Evolutionary conservation across 345 rosid species (phyloP).

Genomic region (Camelina laxa): DNA sequence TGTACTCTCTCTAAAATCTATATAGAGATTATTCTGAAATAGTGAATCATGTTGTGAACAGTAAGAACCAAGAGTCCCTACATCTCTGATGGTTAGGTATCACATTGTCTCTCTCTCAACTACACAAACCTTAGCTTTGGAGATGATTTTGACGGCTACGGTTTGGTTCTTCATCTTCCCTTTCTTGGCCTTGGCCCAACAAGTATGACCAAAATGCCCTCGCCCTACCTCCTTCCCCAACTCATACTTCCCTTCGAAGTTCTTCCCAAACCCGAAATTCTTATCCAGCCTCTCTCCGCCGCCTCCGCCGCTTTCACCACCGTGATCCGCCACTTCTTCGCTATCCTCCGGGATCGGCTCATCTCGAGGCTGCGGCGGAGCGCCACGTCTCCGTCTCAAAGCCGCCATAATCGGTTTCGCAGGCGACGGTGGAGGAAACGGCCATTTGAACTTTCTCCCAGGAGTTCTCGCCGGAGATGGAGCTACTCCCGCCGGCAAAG

Average conservation of each 20-base stretch:
- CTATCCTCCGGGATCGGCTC: slow-evolving; percentile 71
- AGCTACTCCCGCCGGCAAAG: slow-evolving; percentile 79
- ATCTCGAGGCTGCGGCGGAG: slow-evolving; percentile 56
- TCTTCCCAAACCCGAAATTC: slow-evolving; percentile 83
- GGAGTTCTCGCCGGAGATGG: slow-evolving; percentile 94
- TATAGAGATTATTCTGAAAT: background rate
- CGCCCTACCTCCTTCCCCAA: slow-evolving; percentile 90
- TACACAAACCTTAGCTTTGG: slow-evolving; percentile 72
- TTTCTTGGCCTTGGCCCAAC: slow-evolving; percentile 86
- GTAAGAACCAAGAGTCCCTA: slow-evolving; percentile 20
- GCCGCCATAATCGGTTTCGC: slow-evolving; percentile 93
- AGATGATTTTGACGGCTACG: slow-evolving; percentile 92
- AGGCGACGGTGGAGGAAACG: slow-evolving; percentile 97
- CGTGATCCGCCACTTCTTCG: slow-evolving; percentile 33
- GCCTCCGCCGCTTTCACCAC: slow-evolving; percentile 34
- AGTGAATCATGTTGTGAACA: slow-evolving; percentile 13
- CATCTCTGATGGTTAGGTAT: background rate
- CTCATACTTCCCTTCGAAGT: slow-evolving; percentile 77
- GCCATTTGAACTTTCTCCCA: slow-evolving; percentile 85
- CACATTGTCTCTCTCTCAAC: slow-evolving; percentile 11
- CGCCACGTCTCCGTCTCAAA: slow-evolving; percentile 59
- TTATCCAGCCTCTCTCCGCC: slow-evolving; percentile 63
- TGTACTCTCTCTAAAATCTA: background rate
- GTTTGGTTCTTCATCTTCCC: slow-evolving; percentile 78
- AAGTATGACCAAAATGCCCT: slow-evolving; percentile 99